Evolutionary conservation across 1,284 basidiomycete species (phyloP), one percentile per base, ranked within the genome.

Genomic region (Trametes sp.): DNA sequence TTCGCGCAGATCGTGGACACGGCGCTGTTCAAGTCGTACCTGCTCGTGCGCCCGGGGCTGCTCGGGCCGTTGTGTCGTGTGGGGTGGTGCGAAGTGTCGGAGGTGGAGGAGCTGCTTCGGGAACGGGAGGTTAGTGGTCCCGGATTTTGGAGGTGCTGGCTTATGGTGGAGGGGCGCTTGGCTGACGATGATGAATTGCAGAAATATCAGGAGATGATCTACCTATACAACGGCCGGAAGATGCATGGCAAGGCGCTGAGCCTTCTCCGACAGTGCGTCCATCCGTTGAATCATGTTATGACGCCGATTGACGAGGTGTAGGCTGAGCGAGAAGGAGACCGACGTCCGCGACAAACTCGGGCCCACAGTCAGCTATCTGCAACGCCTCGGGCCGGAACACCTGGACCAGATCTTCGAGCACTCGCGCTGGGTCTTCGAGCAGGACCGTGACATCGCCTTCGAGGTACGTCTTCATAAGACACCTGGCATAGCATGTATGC

Each of bases 1-100:
- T 92, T 92, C 55, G 96, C 96, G 0, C 96, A 98, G 77, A 88
- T 98, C 23, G 93, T 98, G 23, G 96, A 99, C 74, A 99, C 98
- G 0, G 95, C 94, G 9, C 78, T 99, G 66, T 96, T 99, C 80
- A 98, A 98, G 78, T 91, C 92, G 10, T 98, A 98, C 75, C 79
- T 99, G 23, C 82, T 93, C 38, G 91, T 92, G 31, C 84, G 93
- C 59, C 96, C 97, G 0, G 87, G 85, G 10, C 79, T 99, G 62
- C 81, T 99, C 5, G 95, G 94, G 0, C 88, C 94, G 26, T 77
- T 99, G 46, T 98, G 97, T 76, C 85, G 98, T 41, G 82, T 97
- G 42, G 88, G 94, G 23, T 99, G 96, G 95, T 98, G 96, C 77
- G 95, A 98, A 73, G 95, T 98, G 0, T 88, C 89, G 1, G 95